A percentile compares a stretch with the other conserved stretches of the same genome.
phyloP scores from a whole-genome alignment of 129 eudicot genomes.

The Artemisia argyi region DNA sequence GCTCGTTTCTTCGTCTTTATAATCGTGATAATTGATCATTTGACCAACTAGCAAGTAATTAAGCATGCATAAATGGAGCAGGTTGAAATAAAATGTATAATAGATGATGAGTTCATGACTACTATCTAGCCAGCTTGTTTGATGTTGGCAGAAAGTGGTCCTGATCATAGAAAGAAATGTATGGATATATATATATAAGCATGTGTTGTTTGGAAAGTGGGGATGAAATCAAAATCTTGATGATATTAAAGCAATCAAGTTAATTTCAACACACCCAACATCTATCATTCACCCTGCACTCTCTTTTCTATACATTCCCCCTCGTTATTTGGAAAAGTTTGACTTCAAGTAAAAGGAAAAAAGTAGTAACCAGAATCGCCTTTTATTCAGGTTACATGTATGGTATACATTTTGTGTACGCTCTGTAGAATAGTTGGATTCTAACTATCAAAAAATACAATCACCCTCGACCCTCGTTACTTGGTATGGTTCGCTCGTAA shows the following conservation, averaged over 20 bases:
- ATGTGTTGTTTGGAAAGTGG: constrained; percentile 19
- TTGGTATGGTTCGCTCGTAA: background rate
- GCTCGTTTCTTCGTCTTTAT: background rate
- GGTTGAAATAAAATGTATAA: background rate
- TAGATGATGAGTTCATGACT: background rate
- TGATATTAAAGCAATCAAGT: constrained; percentile 18
- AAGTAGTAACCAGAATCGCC: background rate
- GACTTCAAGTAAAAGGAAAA: background rate
- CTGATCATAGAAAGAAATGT: background rate
- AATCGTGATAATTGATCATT: background rate
- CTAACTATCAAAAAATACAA: too few relatives aligned
- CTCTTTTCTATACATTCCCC: background rate
- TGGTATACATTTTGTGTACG: too few relatives aligned
- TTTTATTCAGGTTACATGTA: too few relatives aligned
- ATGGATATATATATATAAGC: constrained; percentile 2
- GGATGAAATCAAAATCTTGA: constrained; percentile 21
- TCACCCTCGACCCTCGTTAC: background rate
- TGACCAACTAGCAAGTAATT: background rate
- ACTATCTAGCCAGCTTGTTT: constrained; percentile 11
- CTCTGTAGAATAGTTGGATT: too few relatives aligned
- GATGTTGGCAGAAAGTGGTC: constrained; percentile 16
- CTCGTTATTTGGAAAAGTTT: constrained; percentile 7
- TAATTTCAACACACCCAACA: constrained; percentile 25
- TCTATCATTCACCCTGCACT: constrained; percentile 11
- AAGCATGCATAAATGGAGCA: constrained; percentile 3